Base-by-base conservation (phyloP, 441 rosid genomes). In the Caryocar brasiliense region DNA sequence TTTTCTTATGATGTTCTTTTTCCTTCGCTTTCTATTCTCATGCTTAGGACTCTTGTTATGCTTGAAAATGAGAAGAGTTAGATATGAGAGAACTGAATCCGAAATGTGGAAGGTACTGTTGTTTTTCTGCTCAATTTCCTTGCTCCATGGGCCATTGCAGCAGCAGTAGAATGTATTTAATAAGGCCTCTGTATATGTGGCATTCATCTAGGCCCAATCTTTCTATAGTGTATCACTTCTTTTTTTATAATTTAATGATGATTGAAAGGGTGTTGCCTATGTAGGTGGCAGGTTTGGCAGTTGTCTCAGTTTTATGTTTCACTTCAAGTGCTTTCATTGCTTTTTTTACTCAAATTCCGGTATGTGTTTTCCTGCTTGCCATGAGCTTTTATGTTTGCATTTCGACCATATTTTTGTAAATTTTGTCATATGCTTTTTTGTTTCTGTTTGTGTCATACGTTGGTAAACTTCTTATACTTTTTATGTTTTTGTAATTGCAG, bases 261-360 rank as follows among this genome's bases (percentile, higher is more conserved):
- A 40, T 17, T 47, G 23, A 51, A 29, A 25, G 36, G 39, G 28
- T 36, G 17, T 33, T 51, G 48, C 20, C 36, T 35, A 14, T 61
- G 68, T 75, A 83, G 86, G 76, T 83, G 17, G 80, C 81, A n/a
- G 82, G 86, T 11, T 53, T 83, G 72, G 79, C 91, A 27, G 47
- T 64, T 45, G 79, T 80, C 34, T 77, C 79, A 38, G 70, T 76
- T 62, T 4, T 76, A 22, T 77, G 91, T 66, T 83, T 83, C 65
- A 73, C 79, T 20, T 49, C 78, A 21, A 73, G 86, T 37, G 70
- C 91, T 41, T 47, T 70, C 6, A 59, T 83, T 43, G 79, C 77
- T 28, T 62, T 80, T 62, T 63, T 72, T 22, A 65, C 86, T 61
- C 78, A 68, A 27, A 62, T 72, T 61, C 84, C 91, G 2, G 91